Percentiles rank a stretch among this genome's conserved stretches.
These are phyloP conservation scores for Camillea tinctor DNA, from an alignment of 2,329 filamentous ascomycete species.

Conservation along the genomic window DNA sequence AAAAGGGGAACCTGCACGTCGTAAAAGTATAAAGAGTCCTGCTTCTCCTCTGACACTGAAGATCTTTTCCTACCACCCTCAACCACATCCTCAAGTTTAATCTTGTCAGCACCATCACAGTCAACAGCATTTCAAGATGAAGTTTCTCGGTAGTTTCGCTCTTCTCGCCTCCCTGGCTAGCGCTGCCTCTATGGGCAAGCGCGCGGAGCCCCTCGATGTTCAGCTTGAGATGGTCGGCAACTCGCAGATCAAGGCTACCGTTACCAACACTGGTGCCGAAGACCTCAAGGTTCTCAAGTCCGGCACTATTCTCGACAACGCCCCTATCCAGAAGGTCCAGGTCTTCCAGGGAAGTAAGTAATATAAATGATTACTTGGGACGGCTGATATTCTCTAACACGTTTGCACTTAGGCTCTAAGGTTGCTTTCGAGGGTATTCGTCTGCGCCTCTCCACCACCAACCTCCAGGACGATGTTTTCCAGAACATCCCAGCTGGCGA, in stretches of 20 bases:
- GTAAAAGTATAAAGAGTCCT: constrained; percentile 18
- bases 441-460: constrained; percentile 44
- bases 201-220: constrained; percentile 43
- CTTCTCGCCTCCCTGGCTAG: constrained; percentile 37
- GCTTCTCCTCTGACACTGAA: constrained; percentile 7
- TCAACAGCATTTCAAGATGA: constrained; percentile 34
- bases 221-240: constrained; percentile 49
- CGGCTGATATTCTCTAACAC: constrained; percentile 1
- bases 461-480: constrained; percentile 49
- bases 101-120: constrained; percentile 4
- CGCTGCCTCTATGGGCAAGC: constrained; percentile 37
- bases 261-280: constrained; percentile 52
- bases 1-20: background rate
- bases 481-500: constrained; percentile 46
- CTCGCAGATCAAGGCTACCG: constrained; percentile 50
- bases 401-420: constrained; percentile 33
- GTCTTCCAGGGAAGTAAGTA: constrained; percentile 47
- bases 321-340: constrained; percentile 53
- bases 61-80: constrained; percentile 13
- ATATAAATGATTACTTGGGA: background rate
- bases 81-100: constrained; percentile 19
- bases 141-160: constrained; percentile 36
- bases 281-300: constrained; percentile 52
- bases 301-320: constrained; percentile 51
- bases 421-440: constrained; percentile 54